These are phyloP conservation scores for Mycena crocata DNA, from an alignment of 768 basidiomycete species.

Conservation along the genomic window DNA sequence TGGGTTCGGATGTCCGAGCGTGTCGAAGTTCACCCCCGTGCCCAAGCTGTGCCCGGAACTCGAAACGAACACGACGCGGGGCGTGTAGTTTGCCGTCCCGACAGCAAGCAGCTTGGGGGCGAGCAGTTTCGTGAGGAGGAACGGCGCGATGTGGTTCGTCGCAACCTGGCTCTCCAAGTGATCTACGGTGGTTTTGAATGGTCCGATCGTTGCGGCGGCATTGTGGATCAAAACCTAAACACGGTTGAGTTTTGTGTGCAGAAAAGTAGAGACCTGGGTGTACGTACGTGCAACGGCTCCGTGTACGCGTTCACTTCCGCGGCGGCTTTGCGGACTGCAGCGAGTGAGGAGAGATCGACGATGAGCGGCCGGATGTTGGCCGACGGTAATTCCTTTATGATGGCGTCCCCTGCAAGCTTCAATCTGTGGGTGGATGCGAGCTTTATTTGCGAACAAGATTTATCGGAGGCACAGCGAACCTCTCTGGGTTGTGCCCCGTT, in stretches of 20 bases:
- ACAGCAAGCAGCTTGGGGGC: neutral
- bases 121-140: neutral
- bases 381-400: neutral
- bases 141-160: neutral
- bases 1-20: neutral
- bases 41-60: neutral
- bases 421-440: too few species aligned
- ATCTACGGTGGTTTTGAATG: neutral
- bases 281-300: conserved; percentile 9
- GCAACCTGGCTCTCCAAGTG: conserved; percentile 4
- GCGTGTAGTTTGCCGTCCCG: neutral
- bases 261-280: too few species aligned
- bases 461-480: neutral
- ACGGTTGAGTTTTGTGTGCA: too few species aligned
- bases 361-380: conserved; percentile 4
- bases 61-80: neutral
- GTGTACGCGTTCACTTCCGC: conserved; percentile 12
- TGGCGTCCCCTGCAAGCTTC: neutral
- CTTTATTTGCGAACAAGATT: too few species aligned
- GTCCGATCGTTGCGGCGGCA: too few species aligned
- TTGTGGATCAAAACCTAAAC: neutral
- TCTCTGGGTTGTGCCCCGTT: conserved; percentile 11
- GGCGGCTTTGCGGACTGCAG: conserved; percentile 1
- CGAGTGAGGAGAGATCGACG: conserved; percentile 8
- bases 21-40: neutral